Base-by-base conservation (phyloP, 73 alveolate genomes). In the Halteria grandinella region DNA sequence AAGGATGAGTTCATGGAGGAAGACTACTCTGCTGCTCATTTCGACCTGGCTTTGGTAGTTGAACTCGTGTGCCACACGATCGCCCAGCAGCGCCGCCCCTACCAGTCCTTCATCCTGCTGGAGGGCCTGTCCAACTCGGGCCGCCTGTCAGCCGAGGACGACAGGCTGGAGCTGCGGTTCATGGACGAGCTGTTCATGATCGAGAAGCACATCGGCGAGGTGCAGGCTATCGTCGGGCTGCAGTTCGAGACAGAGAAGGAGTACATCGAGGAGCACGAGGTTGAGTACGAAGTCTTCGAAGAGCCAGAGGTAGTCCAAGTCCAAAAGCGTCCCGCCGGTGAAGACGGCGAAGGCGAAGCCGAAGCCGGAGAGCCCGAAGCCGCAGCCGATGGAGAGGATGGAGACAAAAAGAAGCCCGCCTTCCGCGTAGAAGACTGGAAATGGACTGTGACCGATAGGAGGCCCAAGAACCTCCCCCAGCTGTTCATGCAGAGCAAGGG, bases 171-270 rank as follows among this genome's bases (percentile, higher is more conserved):
- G 32, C 57, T 87, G 15, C 31, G 92, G 73, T 58, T 43, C 43
- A 87, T 87, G 95, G 92, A 87, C 70, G 86, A 70, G 40, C 73
- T 87, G 24, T 40, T 87, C 55, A 53, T 20, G 11, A 72, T 87
- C 31, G 95, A 87, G 50, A 64, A 66, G 52, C 54, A 34, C 34
- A 47, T 87, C 27, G 95, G 92, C 37, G 83, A 87, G 27, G 78
- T 87, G 50, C 50, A 36, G 21, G 92, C 82, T 0, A 53, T 87
- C 7, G 53, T 87, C 18, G 27, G 71, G 5, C 81, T 87, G 25
- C 54, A 73, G 53, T 71, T 62, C 69, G 48, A 55, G 17, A 39
- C 44, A 6, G 86, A 78, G 32, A 44, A 25, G 21, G 82, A 69
- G 49, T 12, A 50, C 54, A 58, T 79, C 40, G 91, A 82, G 8